These are phyloP conservation scores for Arthrobotrys iridis DNA, from an alignment of 2,329 filamentous ascomycete genomes.

Conservation along the genomic window DNA sequence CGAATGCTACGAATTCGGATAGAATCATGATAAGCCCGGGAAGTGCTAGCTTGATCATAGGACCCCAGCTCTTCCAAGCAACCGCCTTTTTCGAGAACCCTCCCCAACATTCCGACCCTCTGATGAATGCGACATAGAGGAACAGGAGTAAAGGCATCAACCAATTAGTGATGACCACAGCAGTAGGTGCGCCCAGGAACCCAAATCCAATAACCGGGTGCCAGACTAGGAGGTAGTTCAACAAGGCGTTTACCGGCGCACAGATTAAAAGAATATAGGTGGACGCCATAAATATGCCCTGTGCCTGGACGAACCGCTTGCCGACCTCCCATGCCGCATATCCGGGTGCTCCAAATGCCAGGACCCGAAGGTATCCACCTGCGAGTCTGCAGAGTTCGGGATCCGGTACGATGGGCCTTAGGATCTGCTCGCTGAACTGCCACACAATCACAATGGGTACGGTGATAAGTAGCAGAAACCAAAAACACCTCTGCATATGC, in stretches of 20 bases:
- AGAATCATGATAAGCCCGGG: conserved; percentile 94
- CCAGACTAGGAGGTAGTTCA: conserved; percentile 71
- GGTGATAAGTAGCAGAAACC: conserved; percentile 76
- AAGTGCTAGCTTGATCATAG: conserved; percentile 78
- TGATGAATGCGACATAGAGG: conserved; percentile 76
- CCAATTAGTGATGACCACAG: conserved; percentile 78
- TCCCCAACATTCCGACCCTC: conserved; percentile 81
- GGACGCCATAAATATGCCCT: conserved; percentile 83
- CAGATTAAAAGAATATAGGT: conserved; percentile 85
- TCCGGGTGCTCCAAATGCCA: conserved; percentile 74
- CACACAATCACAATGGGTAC: conserved; percentile 78
- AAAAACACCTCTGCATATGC: conserved; percentile 82
- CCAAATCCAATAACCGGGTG: conserved; percentile 66
- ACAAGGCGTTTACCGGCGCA: conserved; percentile 79
- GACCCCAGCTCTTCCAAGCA: conserved; percentile 75
- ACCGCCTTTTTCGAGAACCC: conserved; percentile 72
- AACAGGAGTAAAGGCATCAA: conserved; percentile 78
- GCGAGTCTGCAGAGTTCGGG: conserved; percentile 75
- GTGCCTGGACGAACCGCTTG: conserved; percentile 89
- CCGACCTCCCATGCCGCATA: conserved; percentile 74
- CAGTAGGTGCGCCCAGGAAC: conserved; percentile 82
- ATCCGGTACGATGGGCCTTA: conserved; percentile 76
- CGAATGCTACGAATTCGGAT: conserved; percentile 92
- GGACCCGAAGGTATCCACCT: conserved; percentile 76
- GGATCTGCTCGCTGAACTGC: conserved; percentile 73